Conservation (phyloP, 331 rosid genomes). For the Pyrus hybrid region DNA sequence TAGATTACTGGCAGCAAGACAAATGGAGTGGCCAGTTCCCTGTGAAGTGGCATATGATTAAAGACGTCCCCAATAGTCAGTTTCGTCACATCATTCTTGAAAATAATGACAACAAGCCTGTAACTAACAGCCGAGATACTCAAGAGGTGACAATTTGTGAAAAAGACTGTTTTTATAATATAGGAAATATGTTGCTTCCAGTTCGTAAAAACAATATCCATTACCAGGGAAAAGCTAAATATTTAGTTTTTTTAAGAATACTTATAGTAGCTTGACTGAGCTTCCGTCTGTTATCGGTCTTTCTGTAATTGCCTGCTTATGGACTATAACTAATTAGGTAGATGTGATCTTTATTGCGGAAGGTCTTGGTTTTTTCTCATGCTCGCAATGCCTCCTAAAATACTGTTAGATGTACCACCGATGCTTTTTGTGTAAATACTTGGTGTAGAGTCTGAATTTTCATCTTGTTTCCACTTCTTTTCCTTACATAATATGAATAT, state of each 20-base stretch:
- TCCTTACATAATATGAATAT: not conserved
- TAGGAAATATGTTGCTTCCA: not conserved
- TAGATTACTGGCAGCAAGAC: conserved; percentile 90
- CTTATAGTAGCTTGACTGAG: not conserved
- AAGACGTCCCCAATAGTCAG: conserved; percentile 83
- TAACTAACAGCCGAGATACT: conserved; percentile 87
- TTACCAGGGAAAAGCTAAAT: not conserved
- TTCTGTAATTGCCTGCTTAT: not conserved
- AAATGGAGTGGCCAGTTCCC: conserved; percentile 92
- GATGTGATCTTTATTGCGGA: not conserved
- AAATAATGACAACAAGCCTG: conserved; percentile 89
- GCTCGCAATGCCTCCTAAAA: not conserved
- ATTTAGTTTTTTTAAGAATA: not conserved
- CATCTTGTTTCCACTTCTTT: not conserved
- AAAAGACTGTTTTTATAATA: not conserved
- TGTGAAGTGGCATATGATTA: conserved; percentile 77
- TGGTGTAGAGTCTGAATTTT: not conserved
- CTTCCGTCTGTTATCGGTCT: not conserved
- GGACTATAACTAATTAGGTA: not conserved
- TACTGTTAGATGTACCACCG: not conserved
- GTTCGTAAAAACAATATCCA: not conserved
- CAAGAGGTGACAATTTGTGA: conserved; percentile 57
- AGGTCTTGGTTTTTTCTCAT: not conserved
- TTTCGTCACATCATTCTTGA: conserved; percentile 80
- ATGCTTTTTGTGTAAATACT: not conserved